These are phyloP conservation scores for Collybia mongolica DNA, from an alignment of 768 basidiomycete genomes.

Conservation along the genomic window DNA sequence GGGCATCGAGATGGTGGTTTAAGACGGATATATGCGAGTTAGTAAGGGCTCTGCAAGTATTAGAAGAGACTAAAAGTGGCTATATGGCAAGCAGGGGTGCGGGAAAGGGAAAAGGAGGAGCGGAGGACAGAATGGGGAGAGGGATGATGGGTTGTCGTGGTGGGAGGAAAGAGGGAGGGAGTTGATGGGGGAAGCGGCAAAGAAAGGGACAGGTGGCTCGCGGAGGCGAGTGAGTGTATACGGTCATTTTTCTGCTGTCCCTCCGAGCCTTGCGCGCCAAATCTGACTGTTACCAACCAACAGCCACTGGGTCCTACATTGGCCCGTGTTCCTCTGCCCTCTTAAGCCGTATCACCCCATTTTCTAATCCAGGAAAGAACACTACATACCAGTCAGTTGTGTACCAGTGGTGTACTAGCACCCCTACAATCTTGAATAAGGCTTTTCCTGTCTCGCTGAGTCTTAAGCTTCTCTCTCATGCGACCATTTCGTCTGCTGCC, in stretches of 20 bases:
- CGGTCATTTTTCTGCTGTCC: slow-evolving; percentile 12
- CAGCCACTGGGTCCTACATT: background rate
- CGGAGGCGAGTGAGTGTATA: slow-evolving; percentile 48
- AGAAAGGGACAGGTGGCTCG: slow-evolving; percentile 65
- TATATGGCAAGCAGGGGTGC: slow-evolving; percentile 7
- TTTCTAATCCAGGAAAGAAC: too few species aligned
- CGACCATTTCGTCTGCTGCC: too few species aligned
- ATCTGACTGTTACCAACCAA: slow-evolving; percentile 19
- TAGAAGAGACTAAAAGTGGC: slow-evolving; percentile 12
- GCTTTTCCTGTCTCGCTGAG: too few species aligned
- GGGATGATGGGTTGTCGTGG: slow-evolving; percentile 18
- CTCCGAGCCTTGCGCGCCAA: slow-evolving; percentile 11
- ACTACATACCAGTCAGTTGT: too few species aligned
- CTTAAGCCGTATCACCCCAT: too few species aligned
- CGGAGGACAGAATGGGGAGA: slow-evolving; percentile 15
- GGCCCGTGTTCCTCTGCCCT: slow-evolving; percentile 16
- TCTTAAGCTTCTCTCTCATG: too few species aligned
- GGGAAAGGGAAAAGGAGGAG: slow-evolving; percentile 11
- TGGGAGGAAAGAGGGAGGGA: slow-evolving; percentile 33
- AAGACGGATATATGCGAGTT: slow-evolving; percentile 13
- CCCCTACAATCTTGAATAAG: slow-evolving; percentile 4
- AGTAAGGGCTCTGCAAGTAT: slow-evolving; percentile 16
- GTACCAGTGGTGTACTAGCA: too few species aligned
- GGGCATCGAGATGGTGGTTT: slow-evolving; percentile 53
- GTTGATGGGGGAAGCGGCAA: slow-evolving; percentile 57